A percentile compares a stretch with the other conserved stretches of the same genome.
Evolutionary conservation across 179 eudicot species (phyloP).

Genomic region (Heliamphora pulchella): DNA sequence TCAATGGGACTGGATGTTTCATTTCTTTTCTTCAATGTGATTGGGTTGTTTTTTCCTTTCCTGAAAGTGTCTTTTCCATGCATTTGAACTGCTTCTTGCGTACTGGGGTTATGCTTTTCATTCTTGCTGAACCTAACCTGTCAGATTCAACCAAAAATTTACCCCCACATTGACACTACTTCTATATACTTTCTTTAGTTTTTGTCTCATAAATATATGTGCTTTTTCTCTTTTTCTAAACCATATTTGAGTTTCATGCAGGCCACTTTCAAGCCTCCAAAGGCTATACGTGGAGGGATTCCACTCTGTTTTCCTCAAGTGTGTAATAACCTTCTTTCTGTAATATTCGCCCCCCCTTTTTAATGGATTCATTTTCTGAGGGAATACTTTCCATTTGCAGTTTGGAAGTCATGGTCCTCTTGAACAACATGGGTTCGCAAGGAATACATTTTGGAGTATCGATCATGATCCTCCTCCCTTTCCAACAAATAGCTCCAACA

Average conservation of each 20-base stretch:
- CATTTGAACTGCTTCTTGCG: neutral
- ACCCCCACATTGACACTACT: too few relatives aligned
- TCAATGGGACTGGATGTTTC: neutral
- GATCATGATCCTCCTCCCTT: slow-evolving; percentile 62
- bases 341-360: neutral
- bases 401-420: slow-evolving; percentile 64
- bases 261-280: slow-evolving; percentile 84
- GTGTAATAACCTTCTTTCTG: slow-evolving; percentile 14
- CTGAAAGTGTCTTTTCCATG: neutral
- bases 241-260: slow-evolving; percentile 24
- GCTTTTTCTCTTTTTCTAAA: neutral
- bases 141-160: neutral
- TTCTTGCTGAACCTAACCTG: neutral
- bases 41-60: neutral
- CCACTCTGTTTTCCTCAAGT: slow-evolving; percentile 97
- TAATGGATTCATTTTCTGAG: neutral
- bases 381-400: slow-evolving; percentile 33
- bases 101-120: neutral
- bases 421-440: slow-evolving; percentile 88
- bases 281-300: slow-evolving; percentile 92
- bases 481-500: slow-evolving; percentile 42
- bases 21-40: neutral
- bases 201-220: neutral
- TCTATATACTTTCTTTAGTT: neutral
- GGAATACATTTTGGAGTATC: slow-evolving; percentile 69